Evolutionary conservation across 305 asterid species (phyloP), one percentile per base, ranked within the genome.

Genomic region (Coffea humblotiana): DNA sequence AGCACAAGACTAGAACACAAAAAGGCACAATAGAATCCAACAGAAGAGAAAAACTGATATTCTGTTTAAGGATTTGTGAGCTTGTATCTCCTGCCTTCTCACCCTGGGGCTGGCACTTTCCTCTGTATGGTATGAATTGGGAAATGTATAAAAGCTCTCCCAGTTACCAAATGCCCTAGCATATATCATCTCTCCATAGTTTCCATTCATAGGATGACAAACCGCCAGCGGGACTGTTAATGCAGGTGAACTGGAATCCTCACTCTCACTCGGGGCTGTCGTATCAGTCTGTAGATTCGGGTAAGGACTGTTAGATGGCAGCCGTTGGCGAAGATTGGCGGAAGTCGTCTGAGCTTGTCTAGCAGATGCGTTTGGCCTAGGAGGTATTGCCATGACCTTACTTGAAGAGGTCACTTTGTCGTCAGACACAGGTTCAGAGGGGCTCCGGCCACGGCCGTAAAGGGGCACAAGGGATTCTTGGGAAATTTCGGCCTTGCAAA

Each of bases 111-210:
- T 78, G 69, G 80, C 82, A 43, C 81, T 88, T 27, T 86, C 89
- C 23, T 82, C 90, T 4, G 82, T 60, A 72, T 88, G 89, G 77
- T 94, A 94, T 1, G 97, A 91, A 81, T 93, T 85, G 2, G 97
- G 95, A 79, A 86, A 84, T 8, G 90, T 64, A 43, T 86, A 89
- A 35, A 91, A 77, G 72, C 91, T 88, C 75, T 88, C 88, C 1
- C 97, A 88, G 82, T 92, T 88, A 8, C 97, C 92, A 76, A 91
- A 94, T 21, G 90, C 90, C 79, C 98, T 80, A 2, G 89, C 95
- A 68, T 91, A 92, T 49, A 92, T 90, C 98, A 94, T 94, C 83
- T 94, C 95, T 56, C 97, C 98, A 0, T 88, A 87, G 93, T 91
- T 87, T 15, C 93, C 96, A 54, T 80, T 82, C 18, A 75, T 78